Evolutionary conservation across 2,329 filamentous ascomycete species (phyloP).

Genomic region (Arthrobotrys conoides): DNA sequence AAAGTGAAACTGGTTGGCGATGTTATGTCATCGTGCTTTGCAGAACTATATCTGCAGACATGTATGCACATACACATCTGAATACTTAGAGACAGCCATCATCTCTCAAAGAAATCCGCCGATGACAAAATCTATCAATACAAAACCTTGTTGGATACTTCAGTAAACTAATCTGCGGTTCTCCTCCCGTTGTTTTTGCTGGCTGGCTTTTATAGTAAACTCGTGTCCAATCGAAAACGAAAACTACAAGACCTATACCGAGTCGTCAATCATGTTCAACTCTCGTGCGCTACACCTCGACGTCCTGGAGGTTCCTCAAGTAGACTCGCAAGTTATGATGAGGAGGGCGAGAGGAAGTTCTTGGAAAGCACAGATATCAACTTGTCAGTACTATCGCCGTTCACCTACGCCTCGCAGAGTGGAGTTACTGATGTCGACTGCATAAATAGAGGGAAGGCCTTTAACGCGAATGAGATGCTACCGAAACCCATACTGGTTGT

Average conservation of each 20-base stretch:
- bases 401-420: background rate
- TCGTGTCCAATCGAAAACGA: conserved; percentile 87
- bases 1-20: background rate
- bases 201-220: conserved; percentile 72
- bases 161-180: background rate
- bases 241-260: conserved; percentile 89
- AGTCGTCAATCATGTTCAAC: conserved; percentile 77
- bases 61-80: background rate
- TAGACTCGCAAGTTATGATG: conserved; percentile 60
- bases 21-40: conserved; percentile 15
- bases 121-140: background rate
- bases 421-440: conserved; percentile 43
- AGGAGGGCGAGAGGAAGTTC: conserved; percentile 66
- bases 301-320: conserved; percentile 70
- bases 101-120: background rate
- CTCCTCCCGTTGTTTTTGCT: background rate
- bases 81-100: background rate
- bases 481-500: conserved; percentile 44
- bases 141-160: background rate
- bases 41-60: conserved; percentile 27
- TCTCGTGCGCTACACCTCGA: conserved; percentile 70
- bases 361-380: conserved; percentile 64
- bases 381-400: conserved; percentile 50
- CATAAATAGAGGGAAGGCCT: conserved; percentile 54
- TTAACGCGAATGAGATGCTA: conserved; percentile 59